These are phyloP conservation scores for Aureobasidium pullulans DNA, from an alignment of 2,329 filamentous ascomycete species.

Conservation along the genomic window DNA sequence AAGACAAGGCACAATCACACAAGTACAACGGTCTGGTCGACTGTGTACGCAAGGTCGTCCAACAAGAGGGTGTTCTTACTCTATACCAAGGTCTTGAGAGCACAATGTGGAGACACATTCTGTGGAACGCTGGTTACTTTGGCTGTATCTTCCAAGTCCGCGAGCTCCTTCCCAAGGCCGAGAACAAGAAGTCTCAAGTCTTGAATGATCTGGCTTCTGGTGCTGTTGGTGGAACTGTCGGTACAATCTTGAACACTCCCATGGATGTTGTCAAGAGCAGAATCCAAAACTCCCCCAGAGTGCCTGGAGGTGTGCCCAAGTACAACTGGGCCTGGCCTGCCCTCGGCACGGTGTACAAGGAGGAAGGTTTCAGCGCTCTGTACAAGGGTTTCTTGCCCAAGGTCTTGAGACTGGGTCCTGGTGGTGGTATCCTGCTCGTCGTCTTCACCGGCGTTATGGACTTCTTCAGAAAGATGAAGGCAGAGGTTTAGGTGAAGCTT, in stretches of 20 bases:
- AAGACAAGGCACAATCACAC: slow-evolving; percentile 86
- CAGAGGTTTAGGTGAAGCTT: slow-evolving; percentile 22
- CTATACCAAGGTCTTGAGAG: slow-evolving; percentile 96
- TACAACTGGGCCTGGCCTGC: slow-evolving; percentile 98
- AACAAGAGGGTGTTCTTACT: slow-evolving; percentile 73
- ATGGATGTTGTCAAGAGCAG: slow-evolving; percentile 97
- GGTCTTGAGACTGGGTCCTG: slow-evolving; percentile 70
- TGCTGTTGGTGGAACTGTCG: slow-evolving; percentile 77
- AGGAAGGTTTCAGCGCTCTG: slow-evolving; percentile 84
- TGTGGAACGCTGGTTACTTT: slow-evolving; percentile 96
- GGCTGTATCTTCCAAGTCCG: slow-evolving; percentile 98
- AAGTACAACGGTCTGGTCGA: slow-evolving; percentile 81
- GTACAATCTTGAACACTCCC: slow-evolving; percentile 89
- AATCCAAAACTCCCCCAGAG: slow-evolving; percentile 87
- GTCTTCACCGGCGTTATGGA: slow-evolving; percentile 87
- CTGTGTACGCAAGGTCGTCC: slow-evolving; percentile 72
- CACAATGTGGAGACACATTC: slow-evolving; percentile 89
- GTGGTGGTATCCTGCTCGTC: slow-evolving; percentile 68
- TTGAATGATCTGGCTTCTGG: slow-evolving; percentile 83
- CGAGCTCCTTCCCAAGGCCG: slow-evolving; percentile 70
- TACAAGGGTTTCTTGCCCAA: slow-evolving; percentile 99
- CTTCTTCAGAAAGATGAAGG: slow-evolving; percentile 71
- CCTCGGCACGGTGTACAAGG: slow-evolving; percentile 76
- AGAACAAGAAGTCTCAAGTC: slow-evolving; percentile 74
- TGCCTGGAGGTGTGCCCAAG: slow-evolving; percentile 76